Evolutionary conservation across 2,329 filamentous ascomycete species (phyloP).

Genomic region (Venturia nashicola): DNA sequence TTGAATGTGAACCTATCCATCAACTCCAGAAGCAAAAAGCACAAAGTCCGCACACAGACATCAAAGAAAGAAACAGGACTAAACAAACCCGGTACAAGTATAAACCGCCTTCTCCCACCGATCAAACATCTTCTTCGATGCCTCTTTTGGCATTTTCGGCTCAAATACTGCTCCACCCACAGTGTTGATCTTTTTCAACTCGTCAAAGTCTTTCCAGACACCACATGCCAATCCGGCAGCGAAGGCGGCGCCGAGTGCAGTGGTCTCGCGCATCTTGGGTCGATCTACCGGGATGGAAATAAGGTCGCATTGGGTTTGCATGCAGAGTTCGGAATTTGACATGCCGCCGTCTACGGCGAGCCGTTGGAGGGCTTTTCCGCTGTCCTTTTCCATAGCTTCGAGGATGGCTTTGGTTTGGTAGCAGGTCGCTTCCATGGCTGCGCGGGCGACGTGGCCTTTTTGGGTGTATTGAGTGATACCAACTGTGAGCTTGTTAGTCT

Average conservation of each 20-base stretch:
- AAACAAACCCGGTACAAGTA: slow-evolving; percentile 57
- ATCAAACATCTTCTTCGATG: slow-evolving; percentile 51
- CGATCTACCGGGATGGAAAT: slow-evolving; percentile 74
- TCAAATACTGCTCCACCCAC: slow-evolving; percentile 59
- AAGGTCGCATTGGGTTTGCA: slow-evolving; percentile 85
- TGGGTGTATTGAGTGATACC: slow-evolving; percentile 79
- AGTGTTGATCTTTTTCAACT: slow-evolving; percentile 61
- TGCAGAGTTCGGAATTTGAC: slow-evolving; percentile 77
- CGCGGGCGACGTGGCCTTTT: slow-evolving; percentile 78
- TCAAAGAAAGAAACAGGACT: neutral
- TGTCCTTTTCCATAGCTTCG: slow-evolving; percentile 83
- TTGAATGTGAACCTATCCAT: neutral
- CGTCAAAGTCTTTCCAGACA: slow-evolving; percentile 65
- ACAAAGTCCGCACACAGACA: neutral
- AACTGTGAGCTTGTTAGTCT: slow-evolving; percentile 31
- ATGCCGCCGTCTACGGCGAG: slow-evolving; percentile 82
- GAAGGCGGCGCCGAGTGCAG: slow-evolving; percentile 76
- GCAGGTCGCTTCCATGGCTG: slow-evolving; percentile 82
- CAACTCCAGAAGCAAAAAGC: neutral
- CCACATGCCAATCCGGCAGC: slow-evolving; percentile 75
- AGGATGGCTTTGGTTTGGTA: slow-evolving; percentile 89
- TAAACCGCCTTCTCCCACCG: slow-evolving; percentile 67
- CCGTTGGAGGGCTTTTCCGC: slow-evolving; percentile 58
- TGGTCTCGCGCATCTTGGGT: slow-evolving; percentile 82
- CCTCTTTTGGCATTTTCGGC: slow-evolving; percentile 48